phyloP scores from a whole-genome alignment of 768 basidiomycete genomes.

The Vararia minispora region DNA sequence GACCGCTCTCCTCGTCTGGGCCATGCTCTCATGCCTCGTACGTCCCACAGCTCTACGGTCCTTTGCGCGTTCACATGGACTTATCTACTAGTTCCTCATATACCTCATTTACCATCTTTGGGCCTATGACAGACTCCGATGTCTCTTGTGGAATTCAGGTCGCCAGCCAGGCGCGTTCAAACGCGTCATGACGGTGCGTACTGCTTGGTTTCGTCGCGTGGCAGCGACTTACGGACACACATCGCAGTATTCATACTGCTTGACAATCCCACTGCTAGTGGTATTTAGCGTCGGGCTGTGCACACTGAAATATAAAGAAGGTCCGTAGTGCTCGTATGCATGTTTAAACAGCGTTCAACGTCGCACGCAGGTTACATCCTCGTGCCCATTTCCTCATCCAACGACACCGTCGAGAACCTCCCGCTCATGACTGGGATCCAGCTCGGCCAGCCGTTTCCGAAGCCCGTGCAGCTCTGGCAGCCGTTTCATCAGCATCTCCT shows the following conservation, averaged over 20 bases:
- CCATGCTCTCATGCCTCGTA: slow-evolving; percentile 32
- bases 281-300: slow-evolving; percentile 54
- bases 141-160: slow-evolving; percentile 63
- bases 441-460: slow-evolving; percentile 40
- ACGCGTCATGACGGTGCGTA: slow-evolving; percentile 79
- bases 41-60: slow-evolving; percentile 1
- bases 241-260: slow-evolving; percentile 66
- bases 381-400: slow-evolving; percentile 7
- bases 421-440: no score
- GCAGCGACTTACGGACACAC: neutral
- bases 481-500: slow-evolving; percentile 37
- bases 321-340: slow-evolving; percentile 24
- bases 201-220: neutral
- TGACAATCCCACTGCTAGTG: slow-evolving; percentile 53
- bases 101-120: slow-evolving; percentile 71
- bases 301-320: slow-evolving; percentile 62
- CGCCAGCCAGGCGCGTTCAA: slow-evolving; percentile 80
- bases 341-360: no score
- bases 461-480: slow-evolving; percentile 43
- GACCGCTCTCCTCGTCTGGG: slow-evolving; percentile 68
- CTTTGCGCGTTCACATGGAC: neutral
- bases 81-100: slow-evolving; percentile 42
- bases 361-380: slow-evolving; percentile 12
- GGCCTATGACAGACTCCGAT: slow-evolving; percentile 68
- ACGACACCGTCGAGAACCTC: no score